phyloP scores from a whole-genome alignment of 2,329 filamentous ascomycete genomes.

The Celoporthe dispersa region DNA sequence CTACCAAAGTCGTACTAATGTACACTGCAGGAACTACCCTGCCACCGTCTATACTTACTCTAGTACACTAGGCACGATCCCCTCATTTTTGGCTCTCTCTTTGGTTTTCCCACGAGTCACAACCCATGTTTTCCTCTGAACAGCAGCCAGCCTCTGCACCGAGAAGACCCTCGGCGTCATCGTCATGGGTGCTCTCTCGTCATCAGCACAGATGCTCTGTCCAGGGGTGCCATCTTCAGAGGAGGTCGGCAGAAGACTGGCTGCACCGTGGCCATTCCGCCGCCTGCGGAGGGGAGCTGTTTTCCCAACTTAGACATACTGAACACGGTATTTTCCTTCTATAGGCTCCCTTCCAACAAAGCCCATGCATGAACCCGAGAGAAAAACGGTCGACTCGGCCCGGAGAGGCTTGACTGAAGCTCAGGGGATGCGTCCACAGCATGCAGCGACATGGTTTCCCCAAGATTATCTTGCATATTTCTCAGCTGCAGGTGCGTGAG shows the following conservation, averaged over 20 bases:
- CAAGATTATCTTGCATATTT: slow-evolving; percentile 17
- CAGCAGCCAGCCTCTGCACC: not conserved
- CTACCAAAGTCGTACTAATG: not conserved
- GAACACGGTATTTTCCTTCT: too few relatives aligned
- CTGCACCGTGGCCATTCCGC: too few relatives aligned
- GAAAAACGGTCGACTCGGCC: slow-evolving; percentile 21
- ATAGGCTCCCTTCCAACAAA: too few relatives aligned
- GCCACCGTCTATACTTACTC: too few relatives aligned
- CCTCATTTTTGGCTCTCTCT: slow-evolving; percentile 17
- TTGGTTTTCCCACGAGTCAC: slow-evolving; percentile 40
- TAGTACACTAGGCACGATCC: slow-evolving; percentile 16
- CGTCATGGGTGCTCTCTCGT: not conserved
- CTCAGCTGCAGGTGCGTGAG: slow-evolving; percentile 15
- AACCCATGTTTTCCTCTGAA: slow-evolving; percentile 19
- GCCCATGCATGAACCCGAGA: not conserved
- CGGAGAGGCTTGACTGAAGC: slow-evolving; percentile 18
- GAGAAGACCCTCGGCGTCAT: not conserved
- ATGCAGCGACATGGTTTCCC: slow-evolving; percentile 29
- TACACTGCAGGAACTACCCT: too few relatives aligned
- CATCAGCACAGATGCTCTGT: not conserved
- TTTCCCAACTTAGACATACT: too few relatives aligned
- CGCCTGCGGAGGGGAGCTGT: not conserved
- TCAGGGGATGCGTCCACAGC: not conserved
- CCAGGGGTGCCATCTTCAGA: too few relatives aligned
- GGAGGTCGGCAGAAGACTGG: too few relatives aligned